A percentile compares a stretch with the other conserved stretches of the same genome.
Conservation (phyloP, 1,284 basidiomycete species). For the Athelia sp. region DNA sequence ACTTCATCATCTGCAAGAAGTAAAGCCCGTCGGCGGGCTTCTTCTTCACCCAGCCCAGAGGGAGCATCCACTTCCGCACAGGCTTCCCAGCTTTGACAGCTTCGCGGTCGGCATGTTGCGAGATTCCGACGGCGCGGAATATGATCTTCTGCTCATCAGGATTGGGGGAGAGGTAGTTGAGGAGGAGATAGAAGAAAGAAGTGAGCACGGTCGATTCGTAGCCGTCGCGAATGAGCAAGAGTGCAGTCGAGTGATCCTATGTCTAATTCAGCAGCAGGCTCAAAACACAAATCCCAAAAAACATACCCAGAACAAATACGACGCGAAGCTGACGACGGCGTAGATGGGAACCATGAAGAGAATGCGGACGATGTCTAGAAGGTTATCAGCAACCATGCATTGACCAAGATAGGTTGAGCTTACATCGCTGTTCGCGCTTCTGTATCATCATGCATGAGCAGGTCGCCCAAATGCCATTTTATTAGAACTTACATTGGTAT, state of each 20-base stretch:
- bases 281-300: conserved; percentile 14
- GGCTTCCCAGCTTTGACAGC: conserved; percentile 38
- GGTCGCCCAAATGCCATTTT: background rate
- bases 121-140: conserved; percentile 54
- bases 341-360: conserved; percentile 81
- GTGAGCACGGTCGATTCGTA: conserved; percentile 72
- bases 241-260: conserved; percentile 60
- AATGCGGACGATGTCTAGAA: conserved; percentile 62
- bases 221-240: conserved; percentile 60
- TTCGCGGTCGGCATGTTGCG: conserved; percentile 43
- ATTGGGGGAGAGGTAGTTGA: conserved; percentile 67
- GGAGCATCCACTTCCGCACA: conserved; percentile 65
- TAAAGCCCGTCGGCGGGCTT: conserved; percentile 65
- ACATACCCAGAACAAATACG: conserved; percentile 70
- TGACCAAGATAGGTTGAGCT: too few species aligned
- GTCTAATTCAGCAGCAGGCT: background rate
- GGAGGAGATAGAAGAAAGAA: conserved; percentile 74
- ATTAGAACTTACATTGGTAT: conserved; percentile 57
- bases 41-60: conserved; percentile 57
- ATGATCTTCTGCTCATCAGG: conserved; percentile 57
- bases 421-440: conserved; percentile 68
- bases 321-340: conserved; percentile 60
- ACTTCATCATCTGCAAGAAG: conserved; percentile 77
- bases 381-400: background rate
- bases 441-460: conserved; percentile 17